Evolutionary conservation across 1,284 basidiomycete genomes (phyloP).

Genomic region (Sanghuangporus weigelae): DNA sequence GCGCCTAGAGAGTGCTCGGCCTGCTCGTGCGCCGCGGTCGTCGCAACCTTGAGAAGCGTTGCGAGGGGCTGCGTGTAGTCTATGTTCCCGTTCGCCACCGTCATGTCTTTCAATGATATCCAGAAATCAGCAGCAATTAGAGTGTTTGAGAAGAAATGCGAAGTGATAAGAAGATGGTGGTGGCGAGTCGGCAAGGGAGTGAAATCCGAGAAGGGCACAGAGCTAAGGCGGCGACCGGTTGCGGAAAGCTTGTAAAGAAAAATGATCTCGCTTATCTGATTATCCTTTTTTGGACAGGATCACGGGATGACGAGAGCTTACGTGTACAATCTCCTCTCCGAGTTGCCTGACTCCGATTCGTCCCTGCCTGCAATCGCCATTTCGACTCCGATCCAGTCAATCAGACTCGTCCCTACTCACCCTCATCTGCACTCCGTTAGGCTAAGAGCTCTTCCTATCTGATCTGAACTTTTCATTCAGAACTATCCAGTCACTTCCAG

Average conservation of each 20-base stretch:
- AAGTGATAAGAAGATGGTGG: not conserved
- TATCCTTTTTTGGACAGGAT: not conserved
- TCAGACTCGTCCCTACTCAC: no score
- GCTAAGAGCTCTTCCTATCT: no score
- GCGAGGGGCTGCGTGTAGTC: conserved; percentile 29
- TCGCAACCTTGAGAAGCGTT: conserved; percentile 46
- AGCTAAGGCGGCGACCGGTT: conserved; percentile 5
- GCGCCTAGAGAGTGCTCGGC: conserved; percentile 60
- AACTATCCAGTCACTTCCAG: no score
- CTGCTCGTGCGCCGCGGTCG: conserved; percentile 55
- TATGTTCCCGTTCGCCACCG: not conserved
- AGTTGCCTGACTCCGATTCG: no score
- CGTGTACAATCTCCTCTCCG: no score
- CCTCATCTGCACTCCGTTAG: no score
- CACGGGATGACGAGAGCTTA: no score
- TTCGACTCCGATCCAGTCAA: no score
- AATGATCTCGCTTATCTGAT: not conserved
- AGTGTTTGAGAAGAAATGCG: not conserved
- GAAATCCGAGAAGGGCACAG: not conserved
- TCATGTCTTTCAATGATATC: conserved; percentile 4
- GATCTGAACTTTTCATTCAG: no score
- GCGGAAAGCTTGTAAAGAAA: not conserved
- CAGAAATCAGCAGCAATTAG: not conserved
- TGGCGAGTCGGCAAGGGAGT: not conserved
- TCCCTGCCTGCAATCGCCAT: no score